Base-by-base conservation (phyloP, 129 eudicot genomes). In the Gnaphalium uliginosum region DNA sequence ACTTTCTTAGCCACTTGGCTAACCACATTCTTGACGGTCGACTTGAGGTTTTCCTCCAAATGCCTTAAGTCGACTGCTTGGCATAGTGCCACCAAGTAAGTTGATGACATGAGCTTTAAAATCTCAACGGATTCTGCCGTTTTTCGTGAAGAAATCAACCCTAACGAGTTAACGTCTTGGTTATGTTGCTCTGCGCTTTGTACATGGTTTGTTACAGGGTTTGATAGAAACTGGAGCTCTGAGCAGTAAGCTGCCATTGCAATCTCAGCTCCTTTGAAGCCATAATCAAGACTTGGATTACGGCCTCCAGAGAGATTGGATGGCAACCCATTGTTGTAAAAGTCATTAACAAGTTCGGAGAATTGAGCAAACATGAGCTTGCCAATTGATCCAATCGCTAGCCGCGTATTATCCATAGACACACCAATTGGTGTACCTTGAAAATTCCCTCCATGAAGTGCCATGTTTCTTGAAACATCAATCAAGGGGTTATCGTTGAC, bases 341-440 rank as follows among this genome's bases (percentile, higher is more conserved):
- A 89, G 65, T 86, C 95, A 71, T 86, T 89, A 4, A 88, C 94
- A 11, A 88, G 87, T 75, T 86, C 93, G 0, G 93, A 88, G 39
- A 88, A 75, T 43, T 88, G 90, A 4, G 93, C 90, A 76, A 85
- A 87, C 79, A 87, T 67, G 71, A 87, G 89, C 33, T 88, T 88
- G 3, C 93, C 93, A 23, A 88, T 86, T 0, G 93, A 82, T 17
- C 85, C 93, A 13, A 88, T 60, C 7, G 93, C 93, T 27, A 88
- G 71, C 23, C 93, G 80, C 1, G 90, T 76, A 23, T 88, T 88
- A 43, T 88, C 93, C 93, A 88, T 88, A 8, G 93, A 88, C 4
- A 86, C 93, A 1, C 93, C 93, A 48, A 88, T 83, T 14, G 93
- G 93, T n/a, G 93, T 88, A 3, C 93, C 93, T 57, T 88, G 93